Conservation (phyloP, 2,329 filamentous ascomycete species). For the Fusarium buxicola region DNA sequence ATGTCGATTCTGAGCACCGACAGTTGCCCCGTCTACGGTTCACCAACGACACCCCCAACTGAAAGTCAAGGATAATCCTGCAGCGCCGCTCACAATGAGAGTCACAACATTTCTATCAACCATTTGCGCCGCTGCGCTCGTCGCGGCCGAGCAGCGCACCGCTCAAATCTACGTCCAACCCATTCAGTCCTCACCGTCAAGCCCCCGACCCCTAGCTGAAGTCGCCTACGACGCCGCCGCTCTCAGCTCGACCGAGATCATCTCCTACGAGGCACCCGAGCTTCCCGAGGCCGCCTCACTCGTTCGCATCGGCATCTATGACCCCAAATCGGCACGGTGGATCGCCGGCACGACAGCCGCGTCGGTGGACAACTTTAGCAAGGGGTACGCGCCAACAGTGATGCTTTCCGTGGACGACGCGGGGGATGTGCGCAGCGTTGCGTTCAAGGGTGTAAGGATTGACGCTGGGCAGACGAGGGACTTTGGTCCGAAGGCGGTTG, state of each 20-base stretch:
- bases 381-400: conserved; percentile 70
- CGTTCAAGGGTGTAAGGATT: conserved; percentile 66
- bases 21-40: conserved; percentile 10
- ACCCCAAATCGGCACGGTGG: conserved; percentile 61
- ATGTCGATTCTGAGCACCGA: conserved; percentile 36
- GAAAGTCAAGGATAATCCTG: not conserved
- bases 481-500: conserved; percentile 69
- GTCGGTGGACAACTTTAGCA: conserved; percentile 67
- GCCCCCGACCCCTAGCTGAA: conserved; percentile 63
- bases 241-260: conserved; percentile 58
- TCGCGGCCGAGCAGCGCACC: conserved; percentile 56
- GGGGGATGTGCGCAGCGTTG: conserved; percentile 62
- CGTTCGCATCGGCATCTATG: conserved; percentile 69
- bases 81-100: conserved; percentile 53
- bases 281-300: conserved; percentile 59
- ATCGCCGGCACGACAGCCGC: conserved; percentile 66
- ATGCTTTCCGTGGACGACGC: conserved; percentile 61
- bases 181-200: conserved; percentile 51
- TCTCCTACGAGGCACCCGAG: conserved; percentile 68
- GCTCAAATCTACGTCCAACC: conserved; percentile 67
- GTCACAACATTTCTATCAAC: conserved; percentile 54
- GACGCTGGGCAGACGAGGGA: conserved; percentile 74
- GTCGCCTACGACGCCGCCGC: conserved; percentile 65
- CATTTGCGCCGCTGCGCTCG: conserved; percentile 57
- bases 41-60: conserved; percentile 11